Conservation (phyloP, 371 early-diverging fungal genomes). For the Rhizomucor pusillus region DNA sequence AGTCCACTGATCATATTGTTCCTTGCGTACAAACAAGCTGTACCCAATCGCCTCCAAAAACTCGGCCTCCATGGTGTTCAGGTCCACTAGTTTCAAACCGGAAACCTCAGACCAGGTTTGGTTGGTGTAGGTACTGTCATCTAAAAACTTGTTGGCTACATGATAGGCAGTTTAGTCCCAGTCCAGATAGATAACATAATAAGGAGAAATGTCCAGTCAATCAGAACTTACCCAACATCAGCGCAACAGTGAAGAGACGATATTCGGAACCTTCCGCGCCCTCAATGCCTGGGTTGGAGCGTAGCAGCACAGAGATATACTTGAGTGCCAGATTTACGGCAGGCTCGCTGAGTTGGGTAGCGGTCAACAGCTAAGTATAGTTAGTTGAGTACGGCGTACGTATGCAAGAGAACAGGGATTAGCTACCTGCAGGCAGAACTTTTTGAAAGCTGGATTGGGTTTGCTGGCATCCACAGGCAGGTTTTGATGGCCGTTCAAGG, state of each 20-base stretch:
- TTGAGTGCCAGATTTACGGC: slow-evolving; percentile 57
- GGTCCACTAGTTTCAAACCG: slow-evolving; percentile 58
- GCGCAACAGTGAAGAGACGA: slow-evolving; percentile 73
- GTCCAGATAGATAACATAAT: background rate
- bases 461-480: slow-evolving; percentile 28
- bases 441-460: slow-evolving; percentile 61
- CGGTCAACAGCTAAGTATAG: slow-evolving; percentile 37
- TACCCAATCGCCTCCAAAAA: slow-evolving; percentile 63
- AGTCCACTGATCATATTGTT: slow-evolving; percentile 47
- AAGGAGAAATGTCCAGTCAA: background rate
- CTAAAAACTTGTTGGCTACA: slow-evolving; percentile 68
- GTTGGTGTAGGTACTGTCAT: slow-evolving; percentile 71
- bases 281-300: slow-evolving; percentile 57
- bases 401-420: too few relatives aligned
- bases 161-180: too few relatives aligned
- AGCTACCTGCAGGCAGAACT: slow-evolving; percentile 59
- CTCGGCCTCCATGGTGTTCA: slow-evolving; percentile 72
- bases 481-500: slow-evolving; percentile 7
- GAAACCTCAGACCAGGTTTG: slow-evolving; percentile 72
- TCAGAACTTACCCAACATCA: slow-evolving; percentile 55
- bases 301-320: slow-evolving; percentile 58
- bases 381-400: too few relatives aligned
- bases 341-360: slow-evolving; percentile 57
- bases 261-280: slow-evolving; percentile 76
- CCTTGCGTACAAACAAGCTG: slow-evolving; percentile 55